A percentile compares a stretch with the other conserved stretches of the same genome.
phyloP scores from a whole-genome alignment of 1,284 basidiomycete species.

The Tilletia walkeri region DNA sequence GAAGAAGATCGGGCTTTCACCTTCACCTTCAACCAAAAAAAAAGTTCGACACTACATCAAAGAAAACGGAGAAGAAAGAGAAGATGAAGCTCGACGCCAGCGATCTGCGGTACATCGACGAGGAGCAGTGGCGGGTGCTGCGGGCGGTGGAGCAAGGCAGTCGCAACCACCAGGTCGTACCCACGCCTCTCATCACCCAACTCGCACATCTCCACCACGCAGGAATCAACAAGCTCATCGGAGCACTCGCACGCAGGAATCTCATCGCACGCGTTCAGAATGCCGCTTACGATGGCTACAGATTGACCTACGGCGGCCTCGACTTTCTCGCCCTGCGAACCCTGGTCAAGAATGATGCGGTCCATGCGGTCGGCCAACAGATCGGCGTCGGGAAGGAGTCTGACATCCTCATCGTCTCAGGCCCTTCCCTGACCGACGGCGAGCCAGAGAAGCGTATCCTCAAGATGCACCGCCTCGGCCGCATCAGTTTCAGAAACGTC shows the following conservation, averaged over 20 bases:
- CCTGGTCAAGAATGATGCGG: constrained; percentile 67
- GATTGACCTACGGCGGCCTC: constrained; percentile 94
- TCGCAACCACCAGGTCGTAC: constrained; percentile 95
- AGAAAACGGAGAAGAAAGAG: too few species aligned
- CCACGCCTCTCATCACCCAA: constrained; percentile 80
- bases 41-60: not conserved
- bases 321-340: constrained; percentile 93
- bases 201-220: constrained; percentile 86
- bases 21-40: not conserved
- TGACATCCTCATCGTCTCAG: constrained; percentile 92
- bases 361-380: constrained; percentile 76
- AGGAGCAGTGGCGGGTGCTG: constrained; percentile 90
- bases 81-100: constrained; percentile 86
- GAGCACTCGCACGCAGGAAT: constrained; percentile 84
- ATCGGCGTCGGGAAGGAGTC: constrained; percentile 95
- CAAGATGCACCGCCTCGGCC: constrained; percentile 88
- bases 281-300: constrained; percentile 92
- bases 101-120: constrained; percentile 85
- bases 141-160: constrained; percentile 97
- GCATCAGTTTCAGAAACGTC: constrained; percentile 93
- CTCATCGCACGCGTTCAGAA: constrained; percentile 87
- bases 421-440: constrained; percentile 56
- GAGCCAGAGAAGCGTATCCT: constrained; percentile 82
- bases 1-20: not conserved
- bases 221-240: constrained; percentile 88